phyloP scores from a whole-genome alignment of 2,329 filamentous ascomycete species.

The Zasmidium cellare region DNA sequence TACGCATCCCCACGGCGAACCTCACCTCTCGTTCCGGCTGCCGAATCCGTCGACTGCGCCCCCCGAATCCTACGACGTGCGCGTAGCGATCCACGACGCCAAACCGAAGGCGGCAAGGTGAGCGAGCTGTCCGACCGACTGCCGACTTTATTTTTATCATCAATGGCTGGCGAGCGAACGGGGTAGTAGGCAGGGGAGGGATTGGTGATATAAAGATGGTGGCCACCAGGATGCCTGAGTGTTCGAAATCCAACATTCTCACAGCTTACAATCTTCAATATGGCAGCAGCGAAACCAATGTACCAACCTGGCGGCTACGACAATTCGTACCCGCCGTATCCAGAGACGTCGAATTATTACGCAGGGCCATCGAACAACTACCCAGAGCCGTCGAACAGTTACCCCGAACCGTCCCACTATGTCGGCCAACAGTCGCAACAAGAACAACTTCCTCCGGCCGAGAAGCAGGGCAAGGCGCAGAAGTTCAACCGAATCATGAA shows the following conservation, averaged over 20 bases:
- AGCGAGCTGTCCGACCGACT: neutral
- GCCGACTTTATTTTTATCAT: no score
- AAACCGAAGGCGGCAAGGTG: neutral
- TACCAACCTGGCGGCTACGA: no score
- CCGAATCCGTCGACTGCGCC: neutral
- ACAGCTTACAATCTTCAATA: no score
- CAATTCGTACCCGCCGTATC: no score
- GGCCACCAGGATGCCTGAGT: no score
- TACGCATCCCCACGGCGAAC: neutral
- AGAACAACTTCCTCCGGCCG: neutral
- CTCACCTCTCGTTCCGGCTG: neutral
- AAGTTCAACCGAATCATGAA: neutral
- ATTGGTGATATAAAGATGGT: neutral
- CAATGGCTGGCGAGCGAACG: no score
- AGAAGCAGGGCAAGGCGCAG: neutral
- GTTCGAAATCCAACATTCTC: neutral
- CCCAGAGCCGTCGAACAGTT: no score
- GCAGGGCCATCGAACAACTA: no score
- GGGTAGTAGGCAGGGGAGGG: no score
- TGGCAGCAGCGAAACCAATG: neutral
- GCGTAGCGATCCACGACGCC: neutral
- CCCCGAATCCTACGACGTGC: neutral
- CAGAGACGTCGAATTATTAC: no score
- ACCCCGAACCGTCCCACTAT: no score
- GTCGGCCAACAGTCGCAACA: neutral